phyloP scores from a whole-genome alignment of 2,329 filamentous ascomycete species.

The Diplocarpon mali region DNA sequence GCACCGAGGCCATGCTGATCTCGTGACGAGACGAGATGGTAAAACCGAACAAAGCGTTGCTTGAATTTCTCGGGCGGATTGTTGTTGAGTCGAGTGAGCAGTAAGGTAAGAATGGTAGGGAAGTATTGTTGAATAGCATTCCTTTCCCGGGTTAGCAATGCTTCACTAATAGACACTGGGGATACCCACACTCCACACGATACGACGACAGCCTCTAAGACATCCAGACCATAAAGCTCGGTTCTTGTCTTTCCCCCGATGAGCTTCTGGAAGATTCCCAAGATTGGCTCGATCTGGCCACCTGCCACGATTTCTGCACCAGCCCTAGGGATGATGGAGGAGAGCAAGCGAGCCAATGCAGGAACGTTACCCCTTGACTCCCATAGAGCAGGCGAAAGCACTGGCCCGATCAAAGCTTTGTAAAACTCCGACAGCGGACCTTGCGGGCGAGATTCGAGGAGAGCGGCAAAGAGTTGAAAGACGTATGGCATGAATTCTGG shows the following conservation, averaged over 20 bases:
- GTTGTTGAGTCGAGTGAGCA: slow-evolving; percentile 60
- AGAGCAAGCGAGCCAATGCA: slow-evolving; percentile 73
- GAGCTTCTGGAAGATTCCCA: slow-evolving; percentile 94
- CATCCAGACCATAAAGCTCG: slow-evolving; percentile 78
- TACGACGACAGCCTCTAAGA: slow-evolving; percentile 70
- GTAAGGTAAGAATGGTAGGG: slow-evolving; percentile 60
- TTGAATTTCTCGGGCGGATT: slow-evolving; percentile 66
- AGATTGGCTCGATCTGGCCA: slow-evolving; percentile 74
- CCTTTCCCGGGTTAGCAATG: slow-evolving; percentile 32
- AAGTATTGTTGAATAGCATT: slow-evolving; percentile 45
- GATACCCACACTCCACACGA: slow-evolving; percentile 56
- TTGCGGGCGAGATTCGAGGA: slow-evolving; percentile 76
- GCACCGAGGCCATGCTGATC: slow-evolving; percentile 67
- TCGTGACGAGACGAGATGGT: slow-evolving; percentile 75
- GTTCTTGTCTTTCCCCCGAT: slow-evolving; percentile 50
- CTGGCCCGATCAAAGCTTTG: slow-evolving; percentile 63
- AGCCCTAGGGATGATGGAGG: slow-evolving; percentile 72
- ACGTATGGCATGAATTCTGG: slow-evolving; percentile 91
- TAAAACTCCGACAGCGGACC: slow-evolving; percentile 73
- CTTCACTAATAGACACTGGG: neutral
- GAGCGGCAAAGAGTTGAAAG: slow-evolving; percentile 86
- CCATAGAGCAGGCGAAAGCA: slow-evolving; percentile 78
- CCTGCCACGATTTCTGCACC: slow-evolving; percentile 61
- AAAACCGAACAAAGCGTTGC: slow-evolving; percentile 83
- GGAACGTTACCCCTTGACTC: slow-evolving; percentile 88